Evolutionary conservation across 306 rosid genomes (phyloP), one percentile per base, ranked within the genome.

Genomic region (Leucaena leucocephala): DNA sequence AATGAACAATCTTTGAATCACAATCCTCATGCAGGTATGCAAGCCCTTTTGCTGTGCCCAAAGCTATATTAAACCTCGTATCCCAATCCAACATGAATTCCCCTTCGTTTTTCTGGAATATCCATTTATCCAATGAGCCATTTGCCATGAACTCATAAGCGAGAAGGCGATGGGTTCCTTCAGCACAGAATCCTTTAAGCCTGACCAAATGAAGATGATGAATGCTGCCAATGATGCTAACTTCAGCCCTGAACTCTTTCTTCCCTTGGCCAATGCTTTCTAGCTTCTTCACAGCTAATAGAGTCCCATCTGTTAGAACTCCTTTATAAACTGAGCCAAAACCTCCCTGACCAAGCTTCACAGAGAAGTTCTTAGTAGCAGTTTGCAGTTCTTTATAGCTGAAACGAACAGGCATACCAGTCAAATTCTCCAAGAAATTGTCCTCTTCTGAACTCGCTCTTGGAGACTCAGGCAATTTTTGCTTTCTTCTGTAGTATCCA

Each of bases 181-280:
- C 97, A 4, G 97, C 93, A 78, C 97, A 95, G 84, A 92, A 95
- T 16, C 97, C 98, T 68, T 42, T 85, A 2, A 92, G 93, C 90
- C 81, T 82, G 22, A 92, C 98, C 88, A 92, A 82, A 75, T 95
- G 97, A 38, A 86, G 87, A 77, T 95, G 98, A 82, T 95, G 98
- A 79, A 95, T 91, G 85, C 94, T 92, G 40, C 97, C 98, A 12
- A 95, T 95, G 83, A 90, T 91, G 90, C 97, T 95, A 68, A 92
- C 98, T 86, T 95, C 97, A 27, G 98, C 97, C 75, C 97, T 88
- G 82, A 95, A 88, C 84, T 92, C 97, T 81, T 92, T 94, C 90
- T 92, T 95, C 69, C 98, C 98, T 71, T 95, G 99, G 42, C 98
- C 98, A 50, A 90, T 86, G 70, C 94, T 83, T 86, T 93, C 99